Percentiles rank a stretch among this genome's conserved stretches.
Conservation (phyloP, 441 rosid genomes). For the Gossypium schwendimanii region DNA sequence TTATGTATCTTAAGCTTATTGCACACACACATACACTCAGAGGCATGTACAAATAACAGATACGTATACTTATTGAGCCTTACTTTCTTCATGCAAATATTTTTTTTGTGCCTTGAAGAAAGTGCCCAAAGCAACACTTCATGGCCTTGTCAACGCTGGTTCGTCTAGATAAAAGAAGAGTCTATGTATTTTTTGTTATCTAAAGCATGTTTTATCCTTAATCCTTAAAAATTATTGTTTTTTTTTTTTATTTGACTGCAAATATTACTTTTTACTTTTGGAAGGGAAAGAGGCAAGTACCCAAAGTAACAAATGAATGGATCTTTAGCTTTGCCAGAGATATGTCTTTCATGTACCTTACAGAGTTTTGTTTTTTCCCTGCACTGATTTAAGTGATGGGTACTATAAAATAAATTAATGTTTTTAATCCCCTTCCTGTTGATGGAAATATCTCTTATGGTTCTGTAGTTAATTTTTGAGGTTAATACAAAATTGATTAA, state of each 20-base stretch:
- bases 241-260: background rate
- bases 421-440: background rate
- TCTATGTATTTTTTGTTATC: no score
- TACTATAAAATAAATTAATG: background rate
- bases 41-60: no score
- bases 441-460: background rate
- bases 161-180: no score
- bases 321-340: background rate
- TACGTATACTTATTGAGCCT: no score
- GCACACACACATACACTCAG: no score
- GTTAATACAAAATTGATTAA: background rate
- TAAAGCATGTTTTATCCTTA: no score
- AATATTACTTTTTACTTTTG: background rate
- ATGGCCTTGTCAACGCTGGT: no score
- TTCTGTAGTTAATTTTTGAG: background rate
- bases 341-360: background rate
- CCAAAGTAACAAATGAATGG: background rate
- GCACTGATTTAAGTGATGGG: background rate
- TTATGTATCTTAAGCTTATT: no score
- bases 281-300: background rate
- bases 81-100: no score
- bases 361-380: background rate
- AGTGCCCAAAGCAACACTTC: no score
- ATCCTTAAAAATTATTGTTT: no score
- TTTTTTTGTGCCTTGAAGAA: no score